Base-by-base conservation (phyloP, 805 yeast species). In the Ogataea chonburiensis region DNA sequence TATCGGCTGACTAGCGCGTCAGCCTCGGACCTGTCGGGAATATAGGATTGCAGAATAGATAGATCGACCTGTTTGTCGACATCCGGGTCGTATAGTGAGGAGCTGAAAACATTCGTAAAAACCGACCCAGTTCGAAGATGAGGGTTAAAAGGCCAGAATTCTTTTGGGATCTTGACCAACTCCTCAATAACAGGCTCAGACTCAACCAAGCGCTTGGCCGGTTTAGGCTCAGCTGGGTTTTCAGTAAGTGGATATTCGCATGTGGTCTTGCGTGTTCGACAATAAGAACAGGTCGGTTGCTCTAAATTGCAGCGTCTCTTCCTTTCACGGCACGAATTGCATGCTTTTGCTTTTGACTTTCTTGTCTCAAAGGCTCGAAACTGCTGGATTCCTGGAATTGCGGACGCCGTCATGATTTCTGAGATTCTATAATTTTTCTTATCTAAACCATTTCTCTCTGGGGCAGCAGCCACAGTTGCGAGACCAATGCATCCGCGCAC, bases 271-370 rank as follows among this genome's bases (percentile, higher is more conserved):
- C 68, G 56, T 38, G 67, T 67, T 11, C 60, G 59, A 57, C 86
- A 80, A 44, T 69, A 68, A 17, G 65, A 60, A 50, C 86, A 80
- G 6, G 70, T 60, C 1, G 85, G 86, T 26, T 67, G 70, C 25
- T 65, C 68, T 41, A 79, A 68, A n/a, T 77, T 73, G 55, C 86
- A 80, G 46, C 75, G 77, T 41, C 78, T 70, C 58, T 79, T 79
- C 55, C 75, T 77, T 26, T 73, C 67, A 49, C 77, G 80, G 49
- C 84, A 77, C 29, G 75, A 63, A 11, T 73, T 68, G 53, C 84
- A 77, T 2, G 54, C 43, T 32, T 44, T 52, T 9, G 45, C 48
- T 12, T 33, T 40, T 14, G 42, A 29, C 17, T 29, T 35, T 5
- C 8, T 17, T 3, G 31, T 8, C 10, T 38, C 30, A 5, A 39